Base-by-base conservation (phyloP, 1,284 basidiomycete species). In the Laetiporus sulphureus region DNA sequence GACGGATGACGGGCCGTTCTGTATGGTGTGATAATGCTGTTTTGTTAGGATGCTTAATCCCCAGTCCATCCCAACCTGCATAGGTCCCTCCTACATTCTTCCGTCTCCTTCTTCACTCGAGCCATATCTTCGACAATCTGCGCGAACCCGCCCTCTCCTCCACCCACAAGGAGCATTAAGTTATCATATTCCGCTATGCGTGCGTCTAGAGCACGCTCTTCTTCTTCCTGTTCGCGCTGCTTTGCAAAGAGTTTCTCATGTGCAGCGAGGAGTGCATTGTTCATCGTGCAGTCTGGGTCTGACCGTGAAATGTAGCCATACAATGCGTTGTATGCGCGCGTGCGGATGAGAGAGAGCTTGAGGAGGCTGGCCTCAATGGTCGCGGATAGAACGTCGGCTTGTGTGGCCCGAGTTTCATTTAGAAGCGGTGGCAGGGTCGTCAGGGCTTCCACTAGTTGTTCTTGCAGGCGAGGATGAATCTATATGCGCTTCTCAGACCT, bases 81-180 rank as follows among this genome's bases (percentile, higher is more conserved):
- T 40, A 75, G 54, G 50, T 77, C 72, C 39, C 57, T 59, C 45
- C 60, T 54, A 46, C 73, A 73, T 50, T 75, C 72, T 25, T 75
- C 72, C 18, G 61, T 68, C 51, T 72, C 73, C 45, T 59, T 61
- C 52, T 68, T 64, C 12, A 73, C 66, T 34, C 63, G 58, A 12
- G 66, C 60, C 66, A 68, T 73, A 43, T 75, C 73, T 36, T 67
- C 62, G n/a, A 73, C 62, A 8, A 75, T 55, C 52, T 75, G 71
- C 37, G 52, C 57, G 48, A 71, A 74, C 30, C 67, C 66, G 6
- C 61, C 62, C 2, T 53, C 52, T 4, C 51, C 52, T 10, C 67
- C 66, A 32, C 71, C 69, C 8, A 72, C 67, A 25, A 73, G 40
- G 20, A 53, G 45, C 37, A 74, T 52, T 47, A 73, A 44, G 8